Evolutionary conservation across 176 grass and related monocot genomes (phyloP), one percentile per base, ranked within the genome.

Genomic region (Avena sativa): DNA sequence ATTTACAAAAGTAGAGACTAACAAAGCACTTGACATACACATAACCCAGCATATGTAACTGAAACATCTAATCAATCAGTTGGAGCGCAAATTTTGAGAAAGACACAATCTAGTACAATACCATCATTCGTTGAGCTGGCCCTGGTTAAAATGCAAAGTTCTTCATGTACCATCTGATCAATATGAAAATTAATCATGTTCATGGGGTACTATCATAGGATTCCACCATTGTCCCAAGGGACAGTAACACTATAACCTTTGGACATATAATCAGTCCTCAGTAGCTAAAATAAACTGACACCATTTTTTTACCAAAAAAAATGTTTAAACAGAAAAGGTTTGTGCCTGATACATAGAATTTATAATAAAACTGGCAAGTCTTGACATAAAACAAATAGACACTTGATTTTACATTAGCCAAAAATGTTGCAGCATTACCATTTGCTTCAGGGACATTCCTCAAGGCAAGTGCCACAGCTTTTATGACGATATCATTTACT

Each of bases 401-500:
- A 74, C 13, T 20, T 34, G 44, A 84, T 58, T 87, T 80, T 43
- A 68, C 50, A 12, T 20, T 61, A 62, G 20, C 62, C 57, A 58
- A 49, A 53, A 25, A 66, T 69, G 14, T 46, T 59, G 48, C n/a
- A 75, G 23, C 83, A 79, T 86, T 99, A 99, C 97, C 94, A 86
- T 99, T 99, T 87, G 94, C 97, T 89, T 90, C 90, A 84, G 97
- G 94, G 57, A 96, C 92, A 36, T 94, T 91, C 85, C 92, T 87
- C 71, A 99, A 94, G 76, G 97, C 94, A 90, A 99, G 79, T 79
- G 97, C 94, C 78, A 99, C 97, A 87, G 94, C 97, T 93, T 99
- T 96, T 93, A 99, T 93, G 76, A 99, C 75, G 53, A 99, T 93
- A 76, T 99, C 97, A 87, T 99, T 99, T 79, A 99, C 94, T 85